Base-by-base conservation (phyloP, 345 rosid genomes). In the Gossypium herbaceum region DNA sequence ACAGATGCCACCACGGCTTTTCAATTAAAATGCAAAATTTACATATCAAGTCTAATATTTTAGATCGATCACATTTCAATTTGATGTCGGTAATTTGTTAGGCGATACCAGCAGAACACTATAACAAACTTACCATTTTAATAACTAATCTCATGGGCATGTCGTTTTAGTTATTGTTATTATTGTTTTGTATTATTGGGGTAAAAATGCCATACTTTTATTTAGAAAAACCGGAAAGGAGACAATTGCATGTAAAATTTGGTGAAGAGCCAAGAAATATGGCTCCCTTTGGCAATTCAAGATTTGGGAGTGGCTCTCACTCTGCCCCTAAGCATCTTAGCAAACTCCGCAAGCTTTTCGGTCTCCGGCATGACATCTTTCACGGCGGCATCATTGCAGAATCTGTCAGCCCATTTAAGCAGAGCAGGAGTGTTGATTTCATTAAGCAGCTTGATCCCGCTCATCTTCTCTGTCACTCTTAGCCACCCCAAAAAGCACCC, bases 401-500 rank as follows among this genome's bases (percentile, higher is more conserved):
- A 56, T 20, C 12, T 2, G 27, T 20, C 2, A 9, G 60, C 25
- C 60, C 60, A 56, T 8, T 20, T 56, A 20, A 56, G 60, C 25
- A 56, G 60, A 56, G 1, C 12, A 56, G 60, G 60, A 56, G 27
- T 19, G 4, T 9, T 19, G 25, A 24, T 56, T 19, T 56, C 13
- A 19, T 56, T 56, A 56, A 56, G 60, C 60, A 56, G 13, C 25
- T 9, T 9, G 12, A 56, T 56, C 25, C 60, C 13, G 12, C 12
- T 19, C 60, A 56, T 56, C 60, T 56, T 56, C 24, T 56, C 60
- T 19, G 25, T 56, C 60, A 56, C 60, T 56, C 60, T 56, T 56
- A 56, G 27, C 60, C 60, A 56, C 12, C 60, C 60, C 4, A 20
- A 9, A 19, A 9, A 56, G 60, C 25, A 56, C 13, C 60, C 60